Base-by-base conservation (phyloP, 257 asterid species). In the Solanum bukasovii region DNA sequence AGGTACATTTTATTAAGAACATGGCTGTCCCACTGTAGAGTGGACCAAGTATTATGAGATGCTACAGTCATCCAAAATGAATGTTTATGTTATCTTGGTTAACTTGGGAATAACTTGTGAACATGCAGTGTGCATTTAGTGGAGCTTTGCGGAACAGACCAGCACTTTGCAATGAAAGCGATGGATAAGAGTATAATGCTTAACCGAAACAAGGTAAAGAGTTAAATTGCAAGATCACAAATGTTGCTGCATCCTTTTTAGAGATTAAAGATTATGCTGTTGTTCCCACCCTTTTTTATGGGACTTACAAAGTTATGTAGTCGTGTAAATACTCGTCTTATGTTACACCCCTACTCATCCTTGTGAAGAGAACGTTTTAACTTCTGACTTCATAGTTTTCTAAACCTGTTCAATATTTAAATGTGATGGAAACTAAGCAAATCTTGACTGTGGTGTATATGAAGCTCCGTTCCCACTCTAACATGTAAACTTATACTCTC, bases 121-220 rank as follows among this genome's bases (percentile, higher is more conserved):
- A 75, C 52, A 70, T 87, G 95, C 95, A 96, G 99, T 87, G 99
- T 97, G 87, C 98, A 97, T 92, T 91, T 97, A 34, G 99, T 97
- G 81, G 99, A 97, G 92, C 96, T 97, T 81, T 90, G 92, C 67
- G 99, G 96, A 86, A 93, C 99, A 23, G 98, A 93, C 46, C 95
- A 96, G 44, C 87, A 21, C 65, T 97, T 94, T 90, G 99, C 99
- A 68, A 96, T 97, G 99, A 97, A 97, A 91, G 98, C 99, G 63
- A 97, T 97, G 99, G 99, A 97, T 90, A 97, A 97, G 93, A 90
- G 93, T 78, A 85, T 96, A 89, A 97, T 97, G 99, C 98, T 97
- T 78, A 95, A 93, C 44, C 90, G 99, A 73, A 97, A 97, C 95
- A 97, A 97, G 99, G 99, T 94, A 90, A 16, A 46, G 49, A 27